Base-by-base conservation (phyloP, 2,329 filamentous ascomycete species). In the Apiospora arundinis region DNA sequence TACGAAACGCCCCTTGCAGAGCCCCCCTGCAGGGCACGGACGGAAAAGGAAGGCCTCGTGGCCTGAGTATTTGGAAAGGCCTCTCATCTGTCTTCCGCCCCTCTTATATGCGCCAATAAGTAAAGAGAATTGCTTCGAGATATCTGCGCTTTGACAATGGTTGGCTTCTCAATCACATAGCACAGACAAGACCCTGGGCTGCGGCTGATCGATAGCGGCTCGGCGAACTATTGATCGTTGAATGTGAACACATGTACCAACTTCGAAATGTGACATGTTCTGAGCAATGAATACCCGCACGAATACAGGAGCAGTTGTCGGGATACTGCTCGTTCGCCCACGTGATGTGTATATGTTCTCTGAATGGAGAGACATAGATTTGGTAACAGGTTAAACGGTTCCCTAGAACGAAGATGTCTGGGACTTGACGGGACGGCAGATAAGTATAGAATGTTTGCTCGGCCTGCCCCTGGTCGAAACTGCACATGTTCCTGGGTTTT, bases 1-100 rank as follows among this genome's bases (percentile, higher is more conserved):
- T 37, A 18, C 56, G 56, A 63, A 63, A 40, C 56, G 8, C 56
- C 56, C 56, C 56, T 63, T 37, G 56, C 56, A 63, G 56, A 40
- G 14, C 9, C 56, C 56, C 56, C 56, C 32, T 32, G 32, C 32
- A 32, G 32, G 32, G 28, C 56, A 63, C 56, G 56, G 56, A 63
- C 56, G 11, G 56, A 0, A 12, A 40, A 9, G 18, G 1, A 4
- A 9, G 52, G 37, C 37, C 9, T 32, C 14, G 52, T 32, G 6
- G 49, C 49, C 49, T 56, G 23, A 28, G 48, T 12, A n/a, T 23
- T 23, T 14, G 11, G n/a, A 49, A 25, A 49, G 25, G 28, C 28
- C 28, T 4, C 28, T 37, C 52, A 16, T 16, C 23, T 14, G 9
- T 32, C 32, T 32, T 32, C 16, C 21, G 14, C 52, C 16, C 25